Evolutionary conservation across 2,329 filamentous ascomycete genomes (phyloP).

Genomic region (Trichoderma koningii): DNA sequence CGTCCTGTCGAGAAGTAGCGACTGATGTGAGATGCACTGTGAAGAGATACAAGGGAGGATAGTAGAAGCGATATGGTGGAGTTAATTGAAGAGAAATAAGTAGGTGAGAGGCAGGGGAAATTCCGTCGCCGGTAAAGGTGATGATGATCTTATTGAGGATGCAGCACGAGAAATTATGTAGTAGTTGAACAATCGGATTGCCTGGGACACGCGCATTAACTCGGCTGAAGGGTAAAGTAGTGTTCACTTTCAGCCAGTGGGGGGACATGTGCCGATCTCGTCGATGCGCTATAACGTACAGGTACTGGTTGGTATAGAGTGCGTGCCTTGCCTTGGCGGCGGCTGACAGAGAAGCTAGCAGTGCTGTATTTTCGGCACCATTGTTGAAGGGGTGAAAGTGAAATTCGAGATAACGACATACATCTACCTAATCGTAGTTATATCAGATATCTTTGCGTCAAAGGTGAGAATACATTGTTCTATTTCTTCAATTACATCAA

Average conservation of each 20-base stretch:
- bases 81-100: background rate
- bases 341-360: background rate
- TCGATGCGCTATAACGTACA: background rate
- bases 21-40: background rate
- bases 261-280: conserved; percentile 2
- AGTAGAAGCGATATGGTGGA: too few species aligned
- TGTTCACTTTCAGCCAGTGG: background rate
- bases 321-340: conserved; percentile 18
- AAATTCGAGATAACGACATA: background rate
- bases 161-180: background rate
- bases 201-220: background rate
- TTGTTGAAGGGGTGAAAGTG: background rate
- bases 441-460: too few species aligned
- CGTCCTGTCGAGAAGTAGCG: too few species aligned
- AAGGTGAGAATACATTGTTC: too few species aligned
- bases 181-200: conserved; percentile 1
- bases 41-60: too few species aligned
- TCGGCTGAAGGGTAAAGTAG: background rate
- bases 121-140: background rate
- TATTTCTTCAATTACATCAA: too few species aligned
- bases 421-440: too few species aligned
- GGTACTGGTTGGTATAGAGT: background rate
- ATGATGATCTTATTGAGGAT: background rate
- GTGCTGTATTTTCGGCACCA: background rate
- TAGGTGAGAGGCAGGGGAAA: background rate